Percentiles rank a stretch among this genome's conserved stretches.
Evolutionary conservation across 148 eudicot species (phyloP).

Genomic region (Fagopyrum tataricum): DNA sequence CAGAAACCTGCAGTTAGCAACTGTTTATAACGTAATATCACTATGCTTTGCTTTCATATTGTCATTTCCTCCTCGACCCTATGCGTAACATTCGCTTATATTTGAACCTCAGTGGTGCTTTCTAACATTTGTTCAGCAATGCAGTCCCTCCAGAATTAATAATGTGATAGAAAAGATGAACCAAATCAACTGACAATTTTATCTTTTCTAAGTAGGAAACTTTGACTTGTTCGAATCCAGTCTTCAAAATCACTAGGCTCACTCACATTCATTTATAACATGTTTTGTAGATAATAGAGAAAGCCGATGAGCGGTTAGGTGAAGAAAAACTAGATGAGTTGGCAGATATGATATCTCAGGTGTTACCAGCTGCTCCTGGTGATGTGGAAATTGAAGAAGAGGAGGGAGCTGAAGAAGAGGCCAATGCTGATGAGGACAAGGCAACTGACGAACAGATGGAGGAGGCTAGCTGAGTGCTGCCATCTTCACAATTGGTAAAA

Average conservation of each 20-base stretch:
- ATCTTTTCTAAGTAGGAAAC: background rate
- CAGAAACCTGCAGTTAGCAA: background rate
- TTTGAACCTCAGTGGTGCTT: background rate
- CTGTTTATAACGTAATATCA: background rate
- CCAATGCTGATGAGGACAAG: constrained; percentile 13
- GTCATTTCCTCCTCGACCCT: background rate
- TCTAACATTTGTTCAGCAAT: background rate
- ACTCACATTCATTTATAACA: background rate
- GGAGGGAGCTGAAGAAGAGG: background rate
- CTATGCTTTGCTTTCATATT: background rate
- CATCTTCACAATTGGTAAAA: background rate
- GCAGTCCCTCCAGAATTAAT: too few relatives aligned
- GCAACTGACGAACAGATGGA: background rate
- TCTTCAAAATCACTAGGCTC: background rate
- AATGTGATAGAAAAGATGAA: background rate
- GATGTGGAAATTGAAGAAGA: constrained; percentile 19
- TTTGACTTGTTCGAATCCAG: background rate
- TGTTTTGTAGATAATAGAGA: constrained; percentile 38
- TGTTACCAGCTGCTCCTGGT: constrained; percentile 45
- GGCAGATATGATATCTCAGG: constrained; percentile 30
- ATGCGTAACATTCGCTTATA: background rate
- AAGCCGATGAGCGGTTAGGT: constrained; percentile 38
- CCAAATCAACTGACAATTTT: background rate
- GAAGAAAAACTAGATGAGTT: constrained; percentile 27
- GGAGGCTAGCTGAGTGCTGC: constrained; percentile 13